A percentile compares a stretch with the other conserved stretches of the same genome.
These are phyloP conservation scores for Chernovozyma aurita DNA, from an alignment of 1,139 yeast genomes.

Conservation along the genomic window DNA sequence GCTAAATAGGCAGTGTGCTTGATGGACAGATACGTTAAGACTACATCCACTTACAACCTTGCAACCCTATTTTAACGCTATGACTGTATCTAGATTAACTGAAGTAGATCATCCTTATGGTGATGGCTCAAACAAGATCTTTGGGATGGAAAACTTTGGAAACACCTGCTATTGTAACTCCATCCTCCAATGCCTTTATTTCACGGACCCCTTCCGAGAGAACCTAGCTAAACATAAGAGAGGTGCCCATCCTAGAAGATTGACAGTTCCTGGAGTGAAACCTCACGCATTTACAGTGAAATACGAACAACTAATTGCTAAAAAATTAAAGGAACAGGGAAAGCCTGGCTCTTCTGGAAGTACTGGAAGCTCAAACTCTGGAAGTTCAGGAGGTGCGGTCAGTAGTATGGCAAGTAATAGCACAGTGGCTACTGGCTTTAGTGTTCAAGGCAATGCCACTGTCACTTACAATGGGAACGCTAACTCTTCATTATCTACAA, in stretches of 20 bases:
- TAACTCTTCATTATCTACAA: background rate
- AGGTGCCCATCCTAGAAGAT: conserved; percentile 34
- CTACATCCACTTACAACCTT: too few species aligned
- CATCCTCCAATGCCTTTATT: conserved; percentile 80
- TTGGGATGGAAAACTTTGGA: conserved; percentile 95
- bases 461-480: conserved; percentile 9
- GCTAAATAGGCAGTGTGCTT: too few species aligned
- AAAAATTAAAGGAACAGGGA: conserved; percentile 35
- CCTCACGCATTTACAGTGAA: conserved; percentile 45
- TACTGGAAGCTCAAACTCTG: background rate
- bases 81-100: conserved; percentile 6
- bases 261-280: conserved; percentile 37
- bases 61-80: too few species aligned
- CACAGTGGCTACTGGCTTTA: background rate
- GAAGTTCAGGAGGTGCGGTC: background rate
- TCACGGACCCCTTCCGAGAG: conserved; percentile 64
- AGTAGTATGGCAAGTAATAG: conserved; percentile 48
- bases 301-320: conserved; percentile 38
- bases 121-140: conserved; percentile 67
- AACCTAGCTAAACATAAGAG: conserved; percentile 39
- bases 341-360: conserved; percentile 9
- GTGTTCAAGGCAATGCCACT: background rate
- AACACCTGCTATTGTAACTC: conserved; percentile 94
- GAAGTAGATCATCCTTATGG: conserved; percentile 37
- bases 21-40: too few species aligned